These are phyloP conservation scores for Multifurca ochricompacta DNA, from an alignment of 768 basidiomycete genomes.

Conservation along the genomic window DNA sequence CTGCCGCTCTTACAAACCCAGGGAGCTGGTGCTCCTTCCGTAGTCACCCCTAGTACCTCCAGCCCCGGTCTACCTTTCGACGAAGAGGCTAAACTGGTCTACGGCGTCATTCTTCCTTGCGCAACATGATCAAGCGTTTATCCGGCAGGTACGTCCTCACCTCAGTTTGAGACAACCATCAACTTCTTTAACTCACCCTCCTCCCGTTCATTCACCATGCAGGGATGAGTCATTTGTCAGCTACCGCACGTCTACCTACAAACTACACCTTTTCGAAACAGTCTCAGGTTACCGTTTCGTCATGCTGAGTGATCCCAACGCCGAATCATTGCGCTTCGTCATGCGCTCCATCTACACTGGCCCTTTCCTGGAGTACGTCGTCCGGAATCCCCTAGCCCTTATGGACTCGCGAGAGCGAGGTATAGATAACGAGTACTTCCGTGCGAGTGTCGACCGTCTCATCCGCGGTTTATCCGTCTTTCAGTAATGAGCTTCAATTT, in stretches of 20 bases:
- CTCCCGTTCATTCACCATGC: slow-evolving; percentile 1
- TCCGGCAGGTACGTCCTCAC: slow-evolving; percentile 62
- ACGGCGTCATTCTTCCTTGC: slow-evolving; percentile 88
- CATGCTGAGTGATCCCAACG: slow-evolving; percentile 80
- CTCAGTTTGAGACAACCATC: too few relatives aligned
- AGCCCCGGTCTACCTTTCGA: slow-evolving; percentile 75
- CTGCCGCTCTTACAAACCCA: slow-evolving; percentile 33
- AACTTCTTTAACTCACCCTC: too few relatives aligned
- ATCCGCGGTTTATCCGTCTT: slow-evolving; percentile 52
- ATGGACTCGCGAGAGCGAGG: slow-evolving; percentile 82
- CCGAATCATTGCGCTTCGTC: slow-evolving; percentile 75
- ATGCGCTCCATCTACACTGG: slow-evolving; percentile 89
- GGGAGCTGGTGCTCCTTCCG: slow-evolving; percentile 17
- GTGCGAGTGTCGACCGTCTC: slow-evolving; percentile 69
- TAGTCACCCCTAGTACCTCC: neutral
- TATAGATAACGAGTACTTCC: slow-evolving; percentile 90
- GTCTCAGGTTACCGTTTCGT: slow-evolving; percentile 91
- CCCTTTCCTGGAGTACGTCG: slow-evolving; percentile 90
- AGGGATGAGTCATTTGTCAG: slow-evolving; percentile 90
- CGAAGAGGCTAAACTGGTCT: slow-evolving; percentile 95
- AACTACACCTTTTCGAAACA: slow-evolving; percentile 89
- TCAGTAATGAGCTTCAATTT: slow-evolving; percentile 20
- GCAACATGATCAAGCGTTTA: slow-evolving; percentile 94
- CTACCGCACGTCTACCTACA: slow-evolving; percentile 89
- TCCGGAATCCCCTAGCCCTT: slow-evolving; percentile 78